Evolutionary conservation across 1,284 basidiomycete species (phyloP).

Genomic region (Ganoderma meredithae): DNA sequence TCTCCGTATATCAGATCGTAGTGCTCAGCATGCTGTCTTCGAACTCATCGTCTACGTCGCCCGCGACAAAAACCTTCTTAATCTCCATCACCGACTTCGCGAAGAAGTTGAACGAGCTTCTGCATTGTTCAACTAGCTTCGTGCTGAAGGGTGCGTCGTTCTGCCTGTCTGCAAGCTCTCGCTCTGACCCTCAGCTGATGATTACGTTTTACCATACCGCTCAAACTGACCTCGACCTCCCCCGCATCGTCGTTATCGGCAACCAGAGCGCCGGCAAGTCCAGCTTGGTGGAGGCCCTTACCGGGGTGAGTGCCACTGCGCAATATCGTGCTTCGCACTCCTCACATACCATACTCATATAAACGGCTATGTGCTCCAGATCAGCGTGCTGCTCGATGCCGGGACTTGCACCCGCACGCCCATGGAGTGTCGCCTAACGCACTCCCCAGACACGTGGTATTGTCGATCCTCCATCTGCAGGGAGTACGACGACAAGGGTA

Average conservation of each 20-base stretch:
- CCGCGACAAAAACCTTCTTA: not conserved
- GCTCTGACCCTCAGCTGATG: not conserved
- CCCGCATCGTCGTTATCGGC: conserved; percentile 40
- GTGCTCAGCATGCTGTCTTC: not conserved
- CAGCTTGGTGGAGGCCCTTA: conserved; percentile 58
- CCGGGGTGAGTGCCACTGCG: conserved; percentile 49
- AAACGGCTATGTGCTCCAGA: conserved; percentile 31
- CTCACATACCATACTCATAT: not conserved
- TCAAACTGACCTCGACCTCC: conserved; percentile 37
- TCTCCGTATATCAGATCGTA: not conserved
- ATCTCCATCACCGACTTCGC: conserved; percentile 21
- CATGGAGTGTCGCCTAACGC: conserved; percentile 39
- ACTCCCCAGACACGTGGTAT: conserved; percentile 36
- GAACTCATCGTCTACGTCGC: not conserved
- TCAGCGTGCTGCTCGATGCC: conserved; percentile 33
- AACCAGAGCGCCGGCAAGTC: conserved; percentile 51
- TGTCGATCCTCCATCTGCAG: conserved; percentile 44
- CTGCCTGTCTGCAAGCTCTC: not conserved
- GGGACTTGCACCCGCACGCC: conserved; percentile 40
- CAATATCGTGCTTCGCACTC: not conserved
- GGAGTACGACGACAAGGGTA: conserved; percentile 33
- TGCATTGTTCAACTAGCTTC: conserved; percentile 46
- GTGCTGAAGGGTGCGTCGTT: not conserved
- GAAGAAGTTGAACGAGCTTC: conserved; percentile 38
- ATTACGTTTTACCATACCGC: conserved; percentile 23